phyloP scores from a whole-genome alignment of 768 basidiomycete species.

The Tulasnella sp. region DNA sequence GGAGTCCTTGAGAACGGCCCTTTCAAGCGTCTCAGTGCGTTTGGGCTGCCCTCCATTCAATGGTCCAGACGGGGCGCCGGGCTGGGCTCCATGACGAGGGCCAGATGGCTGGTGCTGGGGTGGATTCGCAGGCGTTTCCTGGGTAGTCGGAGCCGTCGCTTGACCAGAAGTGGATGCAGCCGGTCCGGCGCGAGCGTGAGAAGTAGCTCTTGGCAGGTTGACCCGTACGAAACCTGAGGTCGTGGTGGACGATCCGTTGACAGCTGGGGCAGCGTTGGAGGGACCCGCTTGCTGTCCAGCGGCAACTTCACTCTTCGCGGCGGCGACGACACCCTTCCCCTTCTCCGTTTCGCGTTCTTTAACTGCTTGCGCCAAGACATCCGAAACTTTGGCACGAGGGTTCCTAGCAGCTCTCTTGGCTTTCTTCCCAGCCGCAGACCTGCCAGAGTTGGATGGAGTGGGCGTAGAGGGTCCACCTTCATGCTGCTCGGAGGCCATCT shows the following conservation, averaged over 20 bases:
- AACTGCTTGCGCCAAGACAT: background rate
- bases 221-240: background rate
- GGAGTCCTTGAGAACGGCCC: background rate
- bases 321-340: background rate
- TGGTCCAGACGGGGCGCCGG: background rate
- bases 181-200: background rate
- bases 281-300: background rate
- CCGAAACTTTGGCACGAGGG: background rate
- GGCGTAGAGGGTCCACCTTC: background rate
- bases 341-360: background rate
- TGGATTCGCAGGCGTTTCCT: background rate
- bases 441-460: background rate
- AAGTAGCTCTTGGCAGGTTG: background rate
- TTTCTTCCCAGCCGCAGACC: background rate
- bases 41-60: background rate
- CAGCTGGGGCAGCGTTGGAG: background rate
- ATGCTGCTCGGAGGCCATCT: background rate
- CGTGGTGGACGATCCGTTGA: background rate
- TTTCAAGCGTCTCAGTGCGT: background rate
- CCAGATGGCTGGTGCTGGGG: background rate
- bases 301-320: conserved; percentile 3
- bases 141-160: background rate
- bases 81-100: background rate
- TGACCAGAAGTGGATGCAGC: background rate
- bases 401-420: background rate